Base-by-base conservation (phyloP, 2,329 filamentous ascomycete genomes). In the Ramichloridium luteum region DNA sequence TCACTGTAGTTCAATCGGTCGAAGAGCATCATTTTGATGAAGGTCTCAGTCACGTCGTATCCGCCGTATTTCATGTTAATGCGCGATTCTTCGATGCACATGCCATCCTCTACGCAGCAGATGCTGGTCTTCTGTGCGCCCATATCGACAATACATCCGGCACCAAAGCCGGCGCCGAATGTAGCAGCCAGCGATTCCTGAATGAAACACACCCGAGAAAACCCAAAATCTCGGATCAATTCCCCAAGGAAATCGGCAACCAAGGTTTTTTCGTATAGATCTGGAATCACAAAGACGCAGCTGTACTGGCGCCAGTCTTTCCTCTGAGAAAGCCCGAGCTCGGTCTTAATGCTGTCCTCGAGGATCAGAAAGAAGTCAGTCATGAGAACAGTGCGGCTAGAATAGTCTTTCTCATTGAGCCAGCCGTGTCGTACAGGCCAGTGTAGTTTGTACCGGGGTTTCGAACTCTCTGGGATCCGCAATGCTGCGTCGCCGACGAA, bases 121-220 rank as follows among this genome's bases (percentile, higher is more conserved):
- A 98, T 80, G 0, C 90, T 93, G 1, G 90, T 96, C 67, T 98
- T 98, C 54, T 96, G 85, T 1, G 90, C 88, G 9, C 90, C 90
- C 35, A 98, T 80, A 53, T 98, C 90, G 8, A 98, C 85, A 34
- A 98, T 85, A 47, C 90, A 98, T 13, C 84, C 81, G 40, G 82
- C 84, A 1, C 86, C 92, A 51, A 92, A 94, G 5, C 90, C 90
- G 3, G 88, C 90, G 9, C 90, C 90, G 54, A 93, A 98, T 0
- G 85, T 90, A 3, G 86, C 88, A 1, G 88, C 86, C 51, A 96
- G 73, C 50, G 85, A 93, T 60, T 98, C 90, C 56, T 98, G 90
- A 37, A 96, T 85, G 52, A 98, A 92, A 54, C 82, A 92, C 29
- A 94, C 77, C 34, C 80, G 77, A 41, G 74, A 80, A 53, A 98